A percentile compares a stretch with the other conserved stretches of the same genome.
Evolutionary conservation across 2,329 filamentous ascomycete species (phyloP).

Genomic region (Fusarium continuum): DNA sequence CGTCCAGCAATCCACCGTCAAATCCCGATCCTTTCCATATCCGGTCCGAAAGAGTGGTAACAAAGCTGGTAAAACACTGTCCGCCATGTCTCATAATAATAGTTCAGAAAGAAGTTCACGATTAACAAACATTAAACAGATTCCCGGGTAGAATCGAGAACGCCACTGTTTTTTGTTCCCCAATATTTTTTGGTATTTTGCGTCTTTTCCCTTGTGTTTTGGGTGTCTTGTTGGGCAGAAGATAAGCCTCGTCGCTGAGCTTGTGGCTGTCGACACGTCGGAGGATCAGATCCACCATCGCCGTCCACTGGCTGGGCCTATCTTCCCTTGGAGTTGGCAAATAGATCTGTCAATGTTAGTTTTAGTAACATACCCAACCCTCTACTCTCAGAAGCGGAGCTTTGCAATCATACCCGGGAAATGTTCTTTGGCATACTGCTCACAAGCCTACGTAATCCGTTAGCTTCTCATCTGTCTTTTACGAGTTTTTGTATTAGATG

Average conservation of each 20-base stretch:
- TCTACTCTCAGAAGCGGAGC: slow-evolving; percentile 36
- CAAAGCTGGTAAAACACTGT: slow-evolving; percentile 20
- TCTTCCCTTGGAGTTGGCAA: slow-evolving; percentile 51
- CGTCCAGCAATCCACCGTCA: slow-evolving; percentile 9
- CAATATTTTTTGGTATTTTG: slow-evolving; percentile 32
- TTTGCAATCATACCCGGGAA: slow-evolving; percentile 66
- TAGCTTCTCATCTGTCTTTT: neutral
- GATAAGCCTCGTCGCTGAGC: neutral
- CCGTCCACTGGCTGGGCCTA: slow-evolving; percentile 26
- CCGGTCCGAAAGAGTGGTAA: slow-evolving; percentile 36
- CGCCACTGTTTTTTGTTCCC: slow-evolving; percentile 34
- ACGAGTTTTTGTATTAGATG: neutral
- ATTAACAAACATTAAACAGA: slow-evolving; percentile 40
- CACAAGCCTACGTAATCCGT: slow-evolving; percentile 53
- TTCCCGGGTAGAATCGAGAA: slow-evolving; percentile 30
- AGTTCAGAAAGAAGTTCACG: slow-evolving; percentile 17
- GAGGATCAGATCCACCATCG: neutral
- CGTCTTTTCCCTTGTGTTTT: slow-evolving; percentile 9
- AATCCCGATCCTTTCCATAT: slow-evolving; percentile 22
- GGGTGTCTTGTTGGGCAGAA: neutral
- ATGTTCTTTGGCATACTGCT: slow-evolving; percentile 95
- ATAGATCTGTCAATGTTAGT: slow-evolving; percentile 52
- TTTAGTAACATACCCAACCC: slow-evolving; percentile 27
- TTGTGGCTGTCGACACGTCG: neutral
- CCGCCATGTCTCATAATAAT: slow-evolving; percentile 30